These are phyloP conservation scores for Solanum clarkiae DNA, from an alignment of 257 asterid species.

Conservation along the genomic window DNA sequence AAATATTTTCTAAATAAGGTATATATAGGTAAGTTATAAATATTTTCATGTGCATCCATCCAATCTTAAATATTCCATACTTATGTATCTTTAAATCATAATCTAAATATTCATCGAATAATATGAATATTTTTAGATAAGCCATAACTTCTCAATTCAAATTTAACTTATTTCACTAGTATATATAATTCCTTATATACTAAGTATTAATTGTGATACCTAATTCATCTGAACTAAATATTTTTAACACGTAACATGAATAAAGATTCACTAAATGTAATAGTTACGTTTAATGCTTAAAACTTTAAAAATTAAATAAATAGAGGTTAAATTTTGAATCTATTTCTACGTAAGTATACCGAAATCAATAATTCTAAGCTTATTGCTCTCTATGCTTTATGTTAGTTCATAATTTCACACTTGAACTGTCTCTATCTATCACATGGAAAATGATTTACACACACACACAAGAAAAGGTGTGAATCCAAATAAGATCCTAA, in stretches of 20 bases:
- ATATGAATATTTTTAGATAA: no score
- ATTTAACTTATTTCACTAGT: no score
- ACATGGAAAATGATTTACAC: background rate
- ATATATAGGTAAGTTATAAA: no score
- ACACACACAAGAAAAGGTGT: background rate
- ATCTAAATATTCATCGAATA: no score
- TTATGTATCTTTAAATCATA: no score
- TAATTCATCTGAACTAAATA: background rate
- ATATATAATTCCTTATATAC: no score
- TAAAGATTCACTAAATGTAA: background rate
- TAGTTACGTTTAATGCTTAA: background rate
- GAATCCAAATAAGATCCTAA: background rate
- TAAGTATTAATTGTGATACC: no score
- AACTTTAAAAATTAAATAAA: background rate
- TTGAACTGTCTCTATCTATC: background rate
- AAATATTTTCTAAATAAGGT: no score
- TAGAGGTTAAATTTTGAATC: background rate
- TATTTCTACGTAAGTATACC: background rate
- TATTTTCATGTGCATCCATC: no score
- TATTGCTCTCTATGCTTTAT: background rate
- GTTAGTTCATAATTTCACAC: background rate
- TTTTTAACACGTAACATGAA: background rate
- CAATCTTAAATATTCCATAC: no score
- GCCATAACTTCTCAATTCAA: no score
- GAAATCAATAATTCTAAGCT: background rate